Base-by-base conservation (phyloP, 1,284 basidiomycete genomes). In the Testicularia cyperi region DNA sequence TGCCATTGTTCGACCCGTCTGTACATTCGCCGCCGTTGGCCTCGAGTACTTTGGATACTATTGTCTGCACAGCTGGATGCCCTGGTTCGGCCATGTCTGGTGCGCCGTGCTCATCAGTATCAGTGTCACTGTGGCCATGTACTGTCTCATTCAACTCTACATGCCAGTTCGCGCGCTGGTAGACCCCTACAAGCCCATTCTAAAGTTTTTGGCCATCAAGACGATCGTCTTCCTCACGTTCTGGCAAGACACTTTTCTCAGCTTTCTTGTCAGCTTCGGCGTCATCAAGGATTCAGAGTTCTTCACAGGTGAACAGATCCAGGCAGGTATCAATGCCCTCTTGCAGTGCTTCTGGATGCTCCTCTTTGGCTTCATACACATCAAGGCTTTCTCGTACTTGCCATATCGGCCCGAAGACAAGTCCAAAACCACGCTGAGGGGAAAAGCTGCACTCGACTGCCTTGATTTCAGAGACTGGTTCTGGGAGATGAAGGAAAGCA, bases 191-290 rank as follows among this genome's bases (percentile, higher is more conserved):
- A 80, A 81, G 33, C 87, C 87, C 2, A 73, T 89, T 14, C 78
- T 88, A 30, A 88, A 88, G 69, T 69, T 65, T 28, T 44, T 87
- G 65, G 81, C 85, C 6, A 80, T 87, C 71, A 88, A 88, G 72
- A 83, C 85, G 43, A 84, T 87, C 46, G 86, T 88, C 1, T 88
- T 88, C 71, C 78, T 88, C 27, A 87, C 85, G 12, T 88, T 89
- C 69, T 88, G 87, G 87, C 87, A 88, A 74, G 82, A 84, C 8
- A 83, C 82, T 0, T 79, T 83, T 30, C 79, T 88, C 14, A 83
- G 83, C 3, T 55, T 84, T 5, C 80, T 88, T n/a, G 81, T 80
- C 28, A 80, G 82, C 75, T 79, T 86, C 40, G 81, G 81, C 1
- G 80, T 86, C 3, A 82, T 89, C 58, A 87, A 87, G 77, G 81